phyloP scores from a whole-genome alignment of 108 stramenopile genomes.

The Pelagomonas calceolata region DNA sequence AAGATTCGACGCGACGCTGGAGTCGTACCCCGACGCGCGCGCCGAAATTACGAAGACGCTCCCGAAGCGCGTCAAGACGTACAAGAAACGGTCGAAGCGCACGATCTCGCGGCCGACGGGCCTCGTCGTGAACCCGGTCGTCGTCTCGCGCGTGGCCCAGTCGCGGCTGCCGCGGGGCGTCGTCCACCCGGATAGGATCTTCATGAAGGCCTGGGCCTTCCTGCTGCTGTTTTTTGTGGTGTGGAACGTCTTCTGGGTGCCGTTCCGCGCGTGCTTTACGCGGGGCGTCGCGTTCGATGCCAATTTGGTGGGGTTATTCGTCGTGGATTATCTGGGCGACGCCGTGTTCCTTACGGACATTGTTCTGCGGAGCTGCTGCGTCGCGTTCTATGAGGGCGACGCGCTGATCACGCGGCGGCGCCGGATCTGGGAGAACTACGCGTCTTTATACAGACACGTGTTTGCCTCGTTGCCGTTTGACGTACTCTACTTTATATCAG shows the following conservation, averaged over 20 bases:
- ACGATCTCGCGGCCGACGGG: too few species aligned
- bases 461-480: conserved; percentile 29
- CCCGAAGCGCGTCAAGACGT: background rate
- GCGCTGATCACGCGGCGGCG: conserved; percentile 22
- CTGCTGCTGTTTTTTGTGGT: conserved; percentile 27
- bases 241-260: conserved; percentile 27
- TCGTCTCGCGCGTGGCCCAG: too few species aligned
- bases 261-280: conserved; percentile 33
- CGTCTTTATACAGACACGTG: conserved; percentile 32
- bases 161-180: background rate
- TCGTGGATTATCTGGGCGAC: conserved; percentile 38
- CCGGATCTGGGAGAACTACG: conserved; percentile 23
- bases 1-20: conserved; percentile 10
- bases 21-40: background rate
- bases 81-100: background rate
- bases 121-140: too few species aligned
- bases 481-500: conserved; percentile 11
- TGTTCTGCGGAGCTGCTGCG: conserved; percentile 16
- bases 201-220: conserved; percentile 35
- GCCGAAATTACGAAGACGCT: background rate
- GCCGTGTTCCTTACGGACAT: conserved; percentile 29
- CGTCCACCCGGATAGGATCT: conserved; percentile 32
- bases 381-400: conserved; percentile 39
- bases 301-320: conserved; percentile 4
- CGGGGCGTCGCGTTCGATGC: conserved; percentile 24